Evolutionary conservation across 805 yeast genomes (phyloP), one percentile per base, ranked within the genome.

Genomic region (Barnettozyma sp.): DNA sequence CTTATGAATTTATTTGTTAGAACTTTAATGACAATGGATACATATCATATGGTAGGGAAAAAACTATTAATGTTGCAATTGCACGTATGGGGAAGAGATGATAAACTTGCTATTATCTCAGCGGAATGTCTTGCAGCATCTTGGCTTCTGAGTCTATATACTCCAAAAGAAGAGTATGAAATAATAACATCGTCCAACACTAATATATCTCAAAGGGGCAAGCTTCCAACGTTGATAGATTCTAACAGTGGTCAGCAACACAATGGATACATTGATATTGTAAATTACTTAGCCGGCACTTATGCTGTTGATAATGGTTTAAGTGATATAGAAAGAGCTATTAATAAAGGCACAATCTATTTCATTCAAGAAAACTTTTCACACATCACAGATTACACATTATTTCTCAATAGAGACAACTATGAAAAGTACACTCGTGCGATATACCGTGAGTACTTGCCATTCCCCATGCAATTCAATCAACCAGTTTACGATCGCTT

Each of bases 391-490:
- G 69, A 68, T 38, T 80, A 78, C 51, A 73, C 74, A 34, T 54
- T 76, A 23, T 79, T 71, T 45, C 56, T 78, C 30, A 71, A 76
- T 46, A 64, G 68, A 19, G 58, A 55, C 13, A 81, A 82, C 52
- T 82, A 79, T 54, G 81, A 74, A 40, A 53, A 62, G 10, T 77
- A 68, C 45, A 72, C 86, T 4, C 64, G 84, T 41, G 69, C 70
- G 16, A 47, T 70, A 13, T 78, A 78, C 50, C 60, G 65, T 29
- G 46, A 60, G 4, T 67, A 73, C 38, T 55, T 80, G 14, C 80
- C 83, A 6, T 82, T 81, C 59, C 90, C 88, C 8, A 68, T 79
- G 71, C 83, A 80, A 70, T 81, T 80, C 52, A 73, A 72, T 41
- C 75, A 79, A 16, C 87, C 88, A 2, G 43, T 74, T 25, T 60